These are phyloP conservation scores for Umbelopsis isabellina DNA, from an alignment of 192 early-diverging fungal species.

Conservation along the genomic window DNA sequence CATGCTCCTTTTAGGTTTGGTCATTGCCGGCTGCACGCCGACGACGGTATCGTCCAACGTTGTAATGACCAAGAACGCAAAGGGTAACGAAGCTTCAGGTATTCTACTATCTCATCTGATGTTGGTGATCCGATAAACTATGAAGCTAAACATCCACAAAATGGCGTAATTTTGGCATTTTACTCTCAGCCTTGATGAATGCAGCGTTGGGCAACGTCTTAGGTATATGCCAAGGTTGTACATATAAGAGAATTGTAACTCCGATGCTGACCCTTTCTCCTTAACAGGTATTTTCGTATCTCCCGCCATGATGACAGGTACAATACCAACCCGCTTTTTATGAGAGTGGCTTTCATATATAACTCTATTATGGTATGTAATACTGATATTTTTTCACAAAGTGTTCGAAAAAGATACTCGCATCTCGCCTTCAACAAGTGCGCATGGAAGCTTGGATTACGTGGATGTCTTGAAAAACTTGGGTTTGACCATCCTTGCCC, in stretches of 20 bases:
- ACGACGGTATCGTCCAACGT: slow-evolving; percentile 80
- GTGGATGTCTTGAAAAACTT: slow-evolving; percentile 55
- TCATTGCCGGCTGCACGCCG: slow-evolving; percentile 66
- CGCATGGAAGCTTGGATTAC: slow-evolving; percentile 49
- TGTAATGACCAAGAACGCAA: slow-evolving; percentile 73
- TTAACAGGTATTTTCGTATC: slow-evolving; percentile 55
- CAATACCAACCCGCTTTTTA: not conserved
- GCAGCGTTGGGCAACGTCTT: slow-evolving; percentile 73
- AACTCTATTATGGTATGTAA: no score
- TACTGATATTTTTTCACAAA: not conserved
- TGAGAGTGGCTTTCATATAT: no score
- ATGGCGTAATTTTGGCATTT: slow-evolving; percentile 3
- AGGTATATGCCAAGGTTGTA: slow-evolving; percentile 26
- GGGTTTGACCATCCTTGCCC: slow-evolving; percentile 62
- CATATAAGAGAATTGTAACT: not conserved
- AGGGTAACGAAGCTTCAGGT: slow-evolving; percentile 64
- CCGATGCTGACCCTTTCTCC: not conserved
- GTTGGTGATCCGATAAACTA: not conserved
- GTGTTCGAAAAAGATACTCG: slow-evolving; percentile 9
- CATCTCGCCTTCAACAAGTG: not conserved
- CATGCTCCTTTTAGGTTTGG: slow-evolving; percentile 61
- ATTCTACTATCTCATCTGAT: not conserved
- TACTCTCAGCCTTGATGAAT: slow-evolving; percentile 59
- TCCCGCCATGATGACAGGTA: slow-evolving; percentile 43
- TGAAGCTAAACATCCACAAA: not conserved